Evolutionary conservation across 2,329 filamentous ascomycete species (phyloP).

Genomic region (Penicillium sumatraense): DNA sequence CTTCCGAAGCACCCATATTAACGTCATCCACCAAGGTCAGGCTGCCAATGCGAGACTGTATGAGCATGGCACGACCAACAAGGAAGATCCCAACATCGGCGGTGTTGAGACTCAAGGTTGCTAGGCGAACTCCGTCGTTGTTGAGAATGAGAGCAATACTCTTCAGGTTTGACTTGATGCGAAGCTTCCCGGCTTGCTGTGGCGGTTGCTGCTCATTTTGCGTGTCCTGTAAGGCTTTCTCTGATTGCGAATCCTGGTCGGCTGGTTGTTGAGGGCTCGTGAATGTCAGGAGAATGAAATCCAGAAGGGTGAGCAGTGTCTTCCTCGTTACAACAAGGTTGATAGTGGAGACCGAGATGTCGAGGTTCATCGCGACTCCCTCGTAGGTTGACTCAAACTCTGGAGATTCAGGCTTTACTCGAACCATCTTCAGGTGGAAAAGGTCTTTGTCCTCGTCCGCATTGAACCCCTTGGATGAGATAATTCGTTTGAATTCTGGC

Average conservation of each 20-base stretch:
- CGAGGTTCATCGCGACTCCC: constrained; percentile 90
- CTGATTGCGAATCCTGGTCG: constrained; percentile 36
- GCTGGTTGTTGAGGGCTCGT: constrained; percentile 64
- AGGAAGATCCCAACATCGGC: constrained; percentile 91
- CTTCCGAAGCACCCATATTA: constrained; percentile 81
- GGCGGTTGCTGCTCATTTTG: constrained; percentile 30
- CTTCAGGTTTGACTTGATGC: constrained; percentile 91
- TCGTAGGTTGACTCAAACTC: constrained; percentile 93
- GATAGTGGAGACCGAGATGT: constrained; percentile 90
- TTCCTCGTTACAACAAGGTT: constrained; percentile 93
- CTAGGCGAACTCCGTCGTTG: constrained; percentile 93
- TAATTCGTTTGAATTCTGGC: constrained; percentile 93
- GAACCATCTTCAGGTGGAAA: constrained; percentile 85
- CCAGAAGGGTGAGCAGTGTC: constrained; percentile 86
- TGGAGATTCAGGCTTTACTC: constrained; percentile 86
- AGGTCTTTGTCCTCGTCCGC: constrained; percentile 76
- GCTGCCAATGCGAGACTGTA: constrained; percentile 85
- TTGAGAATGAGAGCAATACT: constrained; percentile 94
- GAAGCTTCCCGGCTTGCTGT: constrained; percentile 71
- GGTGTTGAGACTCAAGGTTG: constrained; percentile 89
- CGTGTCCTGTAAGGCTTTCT: constrained; percentile 34
- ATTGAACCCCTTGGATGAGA: constrained; percentile 81
- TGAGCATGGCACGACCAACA: constrained; percentile 80
- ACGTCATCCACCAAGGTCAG: constrained; percentile 90
- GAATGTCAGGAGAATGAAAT: constrained; percentile 94